A percentile compares a stretch with the other conserved stretches of the same genome.
Evolutionary conservation across 2,329 filamentous ascomycete species (phyloP).

Genomic region (Colletotrichum lentis): DNA sequence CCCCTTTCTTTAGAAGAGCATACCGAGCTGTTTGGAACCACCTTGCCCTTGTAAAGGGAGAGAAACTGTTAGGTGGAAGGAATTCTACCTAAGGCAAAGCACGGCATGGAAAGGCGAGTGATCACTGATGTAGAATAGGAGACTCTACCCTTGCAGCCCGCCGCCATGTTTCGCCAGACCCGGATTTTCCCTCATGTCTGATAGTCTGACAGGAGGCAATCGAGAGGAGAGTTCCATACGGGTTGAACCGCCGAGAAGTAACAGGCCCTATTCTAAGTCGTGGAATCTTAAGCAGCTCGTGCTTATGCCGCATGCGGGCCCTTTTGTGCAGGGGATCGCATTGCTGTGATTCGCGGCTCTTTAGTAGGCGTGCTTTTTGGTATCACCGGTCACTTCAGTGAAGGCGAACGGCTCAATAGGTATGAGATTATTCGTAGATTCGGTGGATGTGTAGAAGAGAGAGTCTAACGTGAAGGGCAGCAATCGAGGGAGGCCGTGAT

Average conservation of each 20-base stretch:
- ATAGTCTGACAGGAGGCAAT: neutral
- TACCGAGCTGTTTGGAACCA: no score
- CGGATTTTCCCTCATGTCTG: neutral
- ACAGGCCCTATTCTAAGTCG: neutral
- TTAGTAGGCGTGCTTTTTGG: neutral
- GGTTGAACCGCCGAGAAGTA: neutral
- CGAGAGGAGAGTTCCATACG: neutral
- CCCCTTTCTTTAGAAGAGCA: neutral
- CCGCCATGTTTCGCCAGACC: neutral
- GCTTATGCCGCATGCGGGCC: slow-evolving; percentile 6
- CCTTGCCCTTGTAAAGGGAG: no score
- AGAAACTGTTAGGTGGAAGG: no score
- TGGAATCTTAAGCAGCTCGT: slow-evolving; percentile 3
- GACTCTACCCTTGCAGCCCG: neutral
- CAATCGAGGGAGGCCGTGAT: no score
- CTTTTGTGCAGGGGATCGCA: neutral
- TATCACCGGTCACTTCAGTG: no score
- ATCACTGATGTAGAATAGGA: slow-evolving; percentile 15
- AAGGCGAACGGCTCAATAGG: no score
- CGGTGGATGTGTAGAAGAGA: no score
- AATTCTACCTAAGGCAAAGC: neutral
- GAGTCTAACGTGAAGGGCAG: no score
- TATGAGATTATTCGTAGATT: no score
- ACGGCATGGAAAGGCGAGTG: slow-evolving; percentile 14
- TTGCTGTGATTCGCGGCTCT: slow-evolving; percentile 12